Base-by-base conservation (phyloP, 305 asterid species). In the Euphrasia arctica region DNA sequence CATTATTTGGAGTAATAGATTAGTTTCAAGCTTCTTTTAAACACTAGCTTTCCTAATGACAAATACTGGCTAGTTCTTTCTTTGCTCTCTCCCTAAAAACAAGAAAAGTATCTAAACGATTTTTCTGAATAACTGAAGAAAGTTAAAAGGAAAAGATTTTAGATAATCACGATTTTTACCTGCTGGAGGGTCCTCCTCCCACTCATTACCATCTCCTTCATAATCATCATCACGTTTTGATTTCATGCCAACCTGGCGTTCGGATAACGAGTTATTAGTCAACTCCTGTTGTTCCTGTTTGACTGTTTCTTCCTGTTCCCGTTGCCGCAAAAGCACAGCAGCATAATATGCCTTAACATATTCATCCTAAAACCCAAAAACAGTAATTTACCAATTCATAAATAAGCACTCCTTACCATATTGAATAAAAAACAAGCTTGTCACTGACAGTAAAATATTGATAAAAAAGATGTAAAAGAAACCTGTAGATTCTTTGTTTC, bases 231-330 rank as follows among this genome's bases (percentile, higher is more conserved):
- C 85, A 15, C 89, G 89, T 70, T 83, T 88, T 32, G 81, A 72
- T 72, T 88, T 93, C 84, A 77, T 66, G 70, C 98, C 97, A 68
- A 87, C 80, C 77, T 84, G 89, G 58, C 98, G 95, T 69, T 82
- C 91, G 3, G 74, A 58, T 10, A 79, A 67, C 15, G 69, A 50
- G 41, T 22, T 36, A 61, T 64, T 70, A 58, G 68, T 15, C 25
- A 71, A 57, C 39, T 77, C 91, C 29, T 64, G 75, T 56, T 78
- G 75, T 56, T 78, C 83, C 75, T 72, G 68, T 70, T 82, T 81
- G 55, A 65, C 66, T 39, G 83, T 70, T 73, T 77, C 88, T 72
- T 73, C 89, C 73, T 87, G 89, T 71, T 83, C 88, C 31, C 65
- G 79, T 58, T 84, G 95, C 70, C 84, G 81, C 75, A 62, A 54